Evolutionary conservation across 2,329 filamentous ascomycete species (phyloP), one percentile per base, ranked within the genome.

Genomic region (Trichoderma arundinaceum): DNA sequence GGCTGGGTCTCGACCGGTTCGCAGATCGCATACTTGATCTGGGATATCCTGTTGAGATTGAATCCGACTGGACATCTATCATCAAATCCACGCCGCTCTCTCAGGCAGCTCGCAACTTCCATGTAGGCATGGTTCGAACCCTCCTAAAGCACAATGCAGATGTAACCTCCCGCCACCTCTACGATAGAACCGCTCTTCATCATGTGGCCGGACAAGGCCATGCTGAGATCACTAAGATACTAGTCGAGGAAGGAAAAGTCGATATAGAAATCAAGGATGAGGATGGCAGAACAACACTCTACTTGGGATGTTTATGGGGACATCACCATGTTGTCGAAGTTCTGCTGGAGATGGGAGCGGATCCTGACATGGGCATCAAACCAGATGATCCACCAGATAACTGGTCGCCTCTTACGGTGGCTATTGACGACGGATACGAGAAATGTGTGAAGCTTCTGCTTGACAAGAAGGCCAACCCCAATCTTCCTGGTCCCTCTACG

Each of bases 361-460:
- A 68, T 43, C 66, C 66, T 7, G 28, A 66, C 19, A 68, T 66
- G 66, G 66, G 66, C 9, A 60, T 68, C 44, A 57, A 65, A 8
- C 15, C 64, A 3, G 64, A 63, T 15, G 52, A 46, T 32, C 12
- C 41, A 7, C 49, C 46, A 6, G 12, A 33, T 5, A 41, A 63
- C n/a, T 66, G 66, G 66, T 66, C 66, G 33, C 66, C 66, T 9
- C 66, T 68, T n/a, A 32, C 46, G 3, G 66, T 48, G 12, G 63
- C 66, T 6, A 19, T 52, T 46, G 66, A 68, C 22, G 66, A 66
- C 15, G 66, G 66, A 28, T 68, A 57, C 38, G 48, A 68, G 35
- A 60, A 58, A 19, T 66, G 51, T n/a, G 67, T 69, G 9, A 65
- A 64, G 43, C 56, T 65, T 13, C 65, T 72, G 5, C 65, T 66